Evolutionary conservation across 2,329 filamentous ascomycete species (phyloP).

Genomic region (Penicillium occitanis): DNA sequence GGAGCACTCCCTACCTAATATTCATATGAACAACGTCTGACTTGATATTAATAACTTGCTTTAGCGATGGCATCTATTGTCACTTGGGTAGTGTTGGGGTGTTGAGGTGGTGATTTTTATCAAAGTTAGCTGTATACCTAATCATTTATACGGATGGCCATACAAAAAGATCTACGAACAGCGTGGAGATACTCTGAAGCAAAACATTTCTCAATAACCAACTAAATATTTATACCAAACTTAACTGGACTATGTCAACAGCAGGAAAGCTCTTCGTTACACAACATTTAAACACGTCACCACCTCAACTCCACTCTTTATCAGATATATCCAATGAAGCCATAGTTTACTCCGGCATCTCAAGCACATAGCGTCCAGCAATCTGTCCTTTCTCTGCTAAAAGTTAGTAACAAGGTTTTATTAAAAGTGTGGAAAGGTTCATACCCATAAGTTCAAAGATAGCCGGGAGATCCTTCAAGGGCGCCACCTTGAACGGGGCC

Average conservation of each 20-base stretch:
- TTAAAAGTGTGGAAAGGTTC: slow-evolving; percentile 19
- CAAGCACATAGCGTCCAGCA: slow-evolving; percentile 45
- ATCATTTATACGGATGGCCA: not conserved
- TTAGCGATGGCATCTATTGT: not conserved
- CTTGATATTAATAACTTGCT: not conserved
- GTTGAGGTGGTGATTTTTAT: not conserved
- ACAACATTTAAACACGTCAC: not conserved
- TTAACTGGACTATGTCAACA: not conserved
- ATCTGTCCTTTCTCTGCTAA: slow-evolving; percentile 41
- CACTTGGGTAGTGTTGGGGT: not conserved
- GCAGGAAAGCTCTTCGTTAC: not conserved
- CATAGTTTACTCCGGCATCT: slow-evolving; percentile 39
- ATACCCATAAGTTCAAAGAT: slow-evolving; percentile 71
- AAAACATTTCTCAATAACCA: not conserved
- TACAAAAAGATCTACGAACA: not conserved
- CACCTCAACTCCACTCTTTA: not conserved
- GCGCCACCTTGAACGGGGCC: slow-evolving; percentile 80
- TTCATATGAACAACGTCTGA: no score
- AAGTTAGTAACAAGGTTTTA: slow-evolving; percentile 24
- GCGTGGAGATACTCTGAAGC: not conserved
- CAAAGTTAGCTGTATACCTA: not conserved
- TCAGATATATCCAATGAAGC: not conserved
- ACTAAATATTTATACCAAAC: not conserved
- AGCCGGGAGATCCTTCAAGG: slow-evolving; percentile 73
- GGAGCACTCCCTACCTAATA: no score